phyloP scores from a whole-genome alignment of 23 red algal species.

The Gracilaria vermiculophylla region DNA sequence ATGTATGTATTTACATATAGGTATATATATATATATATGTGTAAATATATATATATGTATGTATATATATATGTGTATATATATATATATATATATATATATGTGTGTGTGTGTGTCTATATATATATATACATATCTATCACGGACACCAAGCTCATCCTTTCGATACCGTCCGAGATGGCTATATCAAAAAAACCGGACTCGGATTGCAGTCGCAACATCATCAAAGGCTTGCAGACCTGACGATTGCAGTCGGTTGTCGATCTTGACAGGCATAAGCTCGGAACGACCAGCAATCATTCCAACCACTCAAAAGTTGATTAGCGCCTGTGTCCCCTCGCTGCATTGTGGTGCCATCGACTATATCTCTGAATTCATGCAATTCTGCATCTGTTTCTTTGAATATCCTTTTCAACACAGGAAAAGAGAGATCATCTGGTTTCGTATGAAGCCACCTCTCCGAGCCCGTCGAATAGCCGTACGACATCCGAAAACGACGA shows the following conservation, averaged over 20 bases:
- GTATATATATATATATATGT: too few species aligned
- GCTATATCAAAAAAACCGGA: conserved; percentile 76
- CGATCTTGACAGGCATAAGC: conserved; percentile 71
- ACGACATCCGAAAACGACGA: conserved; percentile 87
- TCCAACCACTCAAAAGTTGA: conserved; percentile 71
- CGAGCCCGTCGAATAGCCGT: conserved; percentile 89
- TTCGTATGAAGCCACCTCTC: conserved; percentile 88
- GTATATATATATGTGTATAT: too few species aligned
- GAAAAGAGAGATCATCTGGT: conserved; percentile 76
- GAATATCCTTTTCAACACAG: conserved; percentile 77
- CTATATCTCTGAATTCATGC: conserved; percentile 79
- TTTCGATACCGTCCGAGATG: conserved; percentile 91
- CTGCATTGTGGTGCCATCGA: conserved; percentile 83
- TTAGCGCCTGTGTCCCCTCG: conserved; percentile 90
- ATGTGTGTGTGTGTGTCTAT: too few species aligned
- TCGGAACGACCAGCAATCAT: conserved; percentile 81
- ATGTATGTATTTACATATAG: too few species aligned
- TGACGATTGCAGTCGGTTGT: conserved; percentile 94
- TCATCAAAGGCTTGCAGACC: conserved; percentile 98
- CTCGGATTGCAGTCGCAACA: conserved; percentile 83
- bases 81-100: too few species aligned
- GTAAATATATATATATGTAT: too few species aligned
- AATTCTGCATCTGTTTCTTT: conserved; percentile 50
- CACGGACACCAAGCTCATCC: conserved; percentile 90
- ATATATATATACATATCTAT: conserved; percentile 61